Conservation (phyloP, 2,329 filamentous ascomycete species). For the Botryotinia convoluta region DNA sequence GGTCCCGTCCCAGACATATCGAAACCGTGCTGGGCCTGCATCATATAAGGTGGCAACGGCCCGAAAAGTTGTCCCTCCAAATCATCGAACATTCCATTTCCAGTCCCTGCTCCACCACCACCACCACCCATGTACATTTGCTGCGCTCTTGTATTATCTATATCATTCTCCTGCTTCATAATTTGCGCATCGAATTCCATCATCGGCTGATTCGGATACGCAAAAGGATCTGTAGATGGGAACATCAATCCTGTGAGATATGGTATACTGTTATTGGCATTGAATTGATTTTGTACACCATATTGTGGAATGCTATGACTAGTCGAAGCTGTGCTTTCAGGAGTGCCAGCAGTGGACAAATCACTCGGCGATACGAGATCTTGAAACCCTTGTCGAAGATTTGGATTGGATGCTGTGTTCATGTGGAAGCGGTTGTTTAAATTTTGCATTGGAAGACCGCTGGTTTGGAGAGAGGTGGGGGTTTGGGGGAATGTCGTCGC, state of each 20-base stretch:
- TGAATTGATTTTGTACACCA: slow-evolving; percentile 39
- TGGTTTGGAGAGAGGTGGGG: slow-evolving; percentile 31
- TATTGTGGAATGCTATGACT: slow-evolving; percentile 27
- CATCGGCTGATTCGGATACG: slow-evolving; percentile 72
- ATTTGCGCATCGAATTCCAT: slow-evolving; percentile 51
- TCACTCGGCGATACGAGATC: slow-evolving; percentile 33
- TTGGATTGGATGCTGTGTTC: slow-evolving; percentile 32
- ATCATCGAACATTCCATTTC: slow-evolving; percentile 48
- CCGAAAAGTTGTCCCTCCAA: slow-evolving; percentile 72
- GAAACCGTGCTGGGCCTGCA: slow-evolving; percentile 32
- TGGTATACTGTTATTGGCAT: slow-evolving; percentile 45
- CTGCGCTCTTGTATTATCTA: slow-evolving; percentile 18
- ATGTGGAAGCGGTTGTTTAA: slow-evolving; percentile 27
- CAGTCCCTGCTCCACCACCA: slow-evolving; percentile 25
- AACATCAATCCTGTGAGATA: slow-evolving; percentile 80
- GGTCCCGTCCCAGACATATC: slow-evolving; percentile 20
- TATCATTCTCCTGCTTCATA: slow-evolving; percentile 33
- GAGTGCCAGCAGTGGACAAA: slow-evolving; percentile 33
- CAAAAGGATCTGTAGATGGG: slow-evolving; percentile 72
- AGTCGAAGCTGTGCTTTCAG: slow-evolving; percentile 28
- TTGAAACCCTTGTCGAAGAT: slow-evolving; percentile 33
- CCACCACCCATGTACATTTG: slow-evolving; percentile 32
- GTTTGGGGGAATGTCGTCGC: slow-evolving; percentile 35
- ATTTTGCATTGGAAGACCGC: slow-evolving; percentile 24
- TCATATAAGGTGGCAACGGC: slow-evolving; percentile 67